phyloP scores from a whole-genome alignment of 1,139 yeast species.

The Hyphopichia fennica region DNA sequence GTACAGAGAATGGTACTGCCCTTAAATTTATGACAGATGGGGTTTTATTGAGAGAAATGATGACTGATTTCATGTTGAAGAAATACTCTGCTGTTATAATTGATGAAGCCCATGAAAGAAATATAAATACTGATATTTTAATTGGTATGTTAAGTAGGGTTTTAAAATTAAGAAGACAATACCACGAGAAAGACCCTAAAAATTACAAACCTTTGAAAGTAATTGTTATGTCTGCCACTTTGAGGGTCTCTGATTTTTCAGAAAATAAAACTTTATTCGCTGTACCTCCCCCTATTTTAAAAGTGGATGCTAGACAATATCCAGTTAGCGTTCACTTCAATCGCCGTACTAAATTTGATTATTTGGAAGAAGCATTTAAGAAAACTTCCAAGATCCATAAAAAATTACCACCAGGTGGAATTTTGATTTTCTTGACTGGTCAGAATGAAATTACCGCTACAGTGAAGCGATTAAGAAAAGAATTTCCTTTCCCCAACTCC shows the following conservation, averaged over 20 bases:
- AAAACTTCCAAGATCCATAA: slow-evolving; percentile 87
- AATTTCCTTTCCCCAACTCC: slow-evolving; percentile 60
- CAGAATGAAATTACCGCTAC: slow-evolving; percentile 84
- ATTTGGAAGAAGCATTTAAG: slow-evolving; percentile 81
- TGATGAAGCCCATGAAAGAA: slow-evolving; percentile 98
- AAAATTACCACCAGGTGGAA: slow-evolving; percentile 90
- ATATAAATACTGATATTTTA: slow-evolving; percentile 90
- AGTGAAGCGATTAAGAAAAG: slow-evolving; percentile 65
- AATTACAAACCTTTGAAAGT: slow-evolving; percentile 62
- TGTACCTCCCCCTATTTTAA: slow-evolving; percentile 84
- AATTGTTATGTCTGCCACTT: slow-evolving; percentile 91
- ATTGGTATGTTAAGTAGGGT: slow-evolving; percentile 93
- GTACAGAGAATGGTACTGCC: slow-evolving; percentile 56
- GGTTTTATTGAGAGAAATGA: slow-evolving; percentile 88
- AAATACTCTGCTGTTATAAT: slow-evolving; percentile 86
- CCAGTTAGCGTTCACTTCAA: slow-evolving; percentile 94
- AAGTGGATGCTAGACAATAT: slow-evolving; percentile 92
- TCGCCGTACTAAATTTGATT: slow-evolving; percentile 72
- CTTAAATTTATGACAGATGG: slow-evolving; percentile 99
- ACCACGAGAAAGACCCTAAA: slow-evolving; percentile 46
- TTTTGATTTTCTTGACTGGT: slow-evolving; percentile 88
- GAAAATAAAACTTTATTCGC: slow-evolving; percentile 72
- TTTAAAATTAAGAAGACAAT: slow-evolving; percentile 68
- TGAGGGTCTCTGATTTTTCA: slow-evolving; percentile 89
- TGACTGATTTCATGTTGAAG: slow-evolving; percentile 75